Evolutionary conservation across 2,329 filamentous ascomycete genomes (phyloP).

Genomic region (Phialophora chinensis): DNA sequence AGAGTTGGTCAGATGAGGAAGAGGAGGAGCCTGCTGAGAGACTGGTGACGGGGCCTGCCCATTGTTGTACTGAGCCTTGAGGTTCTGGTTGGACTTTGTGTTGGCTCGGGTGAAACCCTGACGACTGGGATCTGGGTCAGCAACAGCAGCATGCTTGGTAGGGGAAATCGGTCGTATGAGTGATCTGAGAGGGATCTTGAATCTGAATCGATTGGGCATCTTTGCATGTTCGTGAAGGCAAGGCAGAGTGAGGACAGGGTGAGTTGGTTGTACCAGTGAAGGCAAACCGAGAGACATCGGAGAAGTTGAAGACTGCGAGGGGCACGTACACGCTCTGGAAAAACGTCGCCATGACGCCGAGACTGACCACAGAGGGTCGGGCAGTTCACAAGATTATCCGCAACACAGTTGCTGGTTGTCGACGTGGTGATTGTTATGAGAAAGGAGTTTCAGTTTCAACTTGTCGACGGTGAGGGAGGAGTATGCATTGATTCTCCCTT

Average conservation of each 20-base stretch:
- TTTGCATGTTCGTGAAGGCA: slow-evolving; percentile 17
- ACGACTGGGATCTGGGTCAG: slow-evolving; percentile 48
- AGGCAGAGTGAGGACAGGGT: slow-evolving; percentile 19
- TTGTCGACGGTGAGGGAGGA: slow-evolving; percentile 15
- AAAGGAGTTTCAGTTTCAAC: slow-evolving; percentile 27
- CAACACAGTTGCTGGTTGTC: slow-evolving; percentile 16
- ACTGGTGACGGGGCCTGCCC: slow-evolving; percentile 42
- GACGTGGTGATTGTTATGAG: slow-evolving; percentile 13
- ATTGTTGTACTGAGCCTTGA: slow-evolving; percentile 41
- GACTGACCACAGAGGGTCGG: slow-evolving; percentile 14
- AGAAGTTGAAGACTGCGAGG: slow-evolving; percentile 13
- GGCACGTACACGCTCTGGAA: slow-evolving; percentile 56
- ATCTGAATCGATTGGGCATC: slow-evolving; percentile 20
- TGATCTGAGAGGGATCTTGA: slow-evolving; percentile 28
- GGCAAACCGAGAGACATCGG: slow-evolving; percentile 12
- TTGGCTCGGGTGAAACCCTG: slow-evolving; percentile 57
- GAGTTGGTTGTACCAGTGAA: slow-evolving; percentile 20
- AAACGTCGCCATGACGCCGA: slow-evolving; percentile 53
- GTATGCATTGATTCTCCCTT: slow-evolving; percentile 17
- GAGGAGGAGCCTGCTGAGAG: slow-evolving; percentile 43
- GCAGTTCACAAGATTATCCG: slow-evolving; percentile 9
- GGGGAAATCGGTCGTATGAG: slow-evolving; percentile 27
- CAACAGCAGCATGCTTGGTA: slow-evolving; percentile 35
- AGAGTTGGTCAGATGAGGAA: slow-evolving; percentile 47
- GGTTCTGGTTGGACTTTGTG: slow-evolving; percentile 53